phyloP scores from a whole-genome alignment of 257 asterid genomes.

The Nicotiana benthamiana region DNA sequence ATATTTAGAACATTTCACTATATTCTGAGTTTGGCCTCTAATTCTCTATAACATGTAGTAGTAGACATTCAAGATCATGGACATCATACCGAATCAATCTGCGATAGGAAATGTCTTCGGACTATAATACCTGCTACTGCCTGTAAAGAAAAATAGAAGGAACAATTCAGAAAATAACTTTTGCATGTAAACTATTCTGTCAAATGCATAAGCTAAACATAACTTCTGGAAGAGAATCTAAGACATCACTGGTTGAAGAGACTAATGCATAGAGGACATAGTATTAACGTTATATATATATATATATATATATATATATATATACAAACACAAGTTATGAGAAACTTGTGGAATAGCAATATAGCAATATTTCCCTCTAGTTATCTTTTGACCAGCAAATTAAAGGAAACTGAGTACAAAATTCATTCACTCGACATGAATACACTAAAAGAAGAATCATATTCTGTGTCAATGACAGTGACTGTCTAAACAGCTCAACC shows the following conservation, averaged over 20 bases:
- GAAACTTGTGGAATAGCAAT: neutral
- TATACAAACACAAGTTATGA: neutral
- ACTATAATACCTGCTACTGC: conserved; percentile 82
- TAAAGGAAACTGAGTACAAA: too few species aligned
- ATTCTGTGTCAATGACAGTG: neutral
- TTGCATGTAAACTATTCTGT: neutral
- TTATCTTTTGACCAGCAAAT: too few species aligned
- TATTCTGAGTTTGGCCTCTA: neutral
- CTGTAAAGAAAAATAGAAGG: conserved; percentile 30
- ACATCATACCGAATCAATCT: conserved; percentile 73
- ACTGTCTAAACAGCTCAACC: conserved; percentile 27
- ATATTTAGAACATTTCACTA: neutral
- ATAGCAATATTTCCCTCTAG: too few species aligned
- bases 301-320: too few species aligned
- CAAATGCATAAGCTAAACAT: neutral
- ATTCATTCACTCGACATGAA: too few species aligned
- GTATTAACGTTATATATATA: too few species aligned
- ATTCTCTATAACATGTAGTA: neutral
- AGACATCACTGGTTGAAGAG: neutral
- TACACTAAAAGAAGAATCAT: too few species aligned
- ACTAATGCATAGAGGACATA: neutral
- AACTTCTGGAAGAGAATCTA: neutral
- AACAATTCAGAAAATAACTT: neutral
- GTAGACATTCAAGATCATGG: neutral
- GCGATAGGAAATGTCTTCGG: conserved; percentile 71